phyloP scores from a whole-genome alignment of 2,329 filamentous ascomycete species.

The Harringtonia lauricola region DNA sequence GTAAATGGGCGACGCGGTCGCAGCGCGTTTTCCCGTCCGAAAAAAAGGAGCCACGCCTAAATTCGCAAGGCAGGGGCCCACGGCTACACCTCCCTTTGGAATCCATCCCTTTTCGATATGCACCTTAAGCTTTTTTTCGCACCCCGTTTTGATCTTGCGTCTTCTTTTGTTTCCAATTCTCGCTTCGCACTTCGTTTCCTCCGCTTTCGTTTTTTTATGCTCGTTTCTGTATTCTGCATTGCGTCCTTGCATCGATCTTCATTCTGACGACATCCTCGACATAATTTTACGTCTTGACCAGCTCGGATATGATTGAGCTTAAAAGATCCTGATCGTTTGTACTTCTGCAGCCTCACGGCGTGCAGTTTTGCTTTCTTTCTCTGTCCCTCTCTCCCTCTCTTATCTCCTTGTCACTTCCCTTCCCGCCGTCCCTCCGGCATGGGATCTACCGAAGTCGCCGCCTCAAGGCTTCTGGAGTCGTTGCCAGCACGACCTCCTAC shows the following conservation, averaged over 20 bases:
- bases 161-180: background rate
- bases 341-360: no score
- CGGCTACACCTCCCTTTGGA: background rate
- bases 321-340: no score
- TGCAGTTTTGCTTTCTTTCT: background rate
- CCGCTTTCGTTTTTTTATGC: background rate
- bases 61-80: conserved; percentile 1
- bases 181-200: background rate
- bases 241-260: background rate
- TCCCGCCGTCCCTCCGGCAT: conserved; percentile 17
- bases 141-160: background rate
- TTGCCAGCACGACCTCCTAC: conserved; percentile 53
- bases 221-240: background rate
- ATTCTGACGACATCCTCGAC: background rate
- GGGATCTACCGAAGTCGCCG: conserved; percentile 24
- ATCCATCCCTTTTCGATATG: background rate
- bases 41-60: background rate
- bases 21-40: conserved; percentile 2
- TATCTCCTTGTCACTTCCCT: background rate
- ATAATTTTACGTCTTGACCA: background rate
- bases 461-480: conserved; percentile 35
- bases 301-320: no score
- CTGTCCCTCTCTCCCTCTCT: background rate
- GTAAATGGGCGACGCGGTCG: conserved; percentile 9
- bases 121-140: background rate